These are phyloP conservation scores for Wickerhamiella dianesei DNA, from an alignment of 805 yeast genomes.

Conservation along the genomic window DNA sequence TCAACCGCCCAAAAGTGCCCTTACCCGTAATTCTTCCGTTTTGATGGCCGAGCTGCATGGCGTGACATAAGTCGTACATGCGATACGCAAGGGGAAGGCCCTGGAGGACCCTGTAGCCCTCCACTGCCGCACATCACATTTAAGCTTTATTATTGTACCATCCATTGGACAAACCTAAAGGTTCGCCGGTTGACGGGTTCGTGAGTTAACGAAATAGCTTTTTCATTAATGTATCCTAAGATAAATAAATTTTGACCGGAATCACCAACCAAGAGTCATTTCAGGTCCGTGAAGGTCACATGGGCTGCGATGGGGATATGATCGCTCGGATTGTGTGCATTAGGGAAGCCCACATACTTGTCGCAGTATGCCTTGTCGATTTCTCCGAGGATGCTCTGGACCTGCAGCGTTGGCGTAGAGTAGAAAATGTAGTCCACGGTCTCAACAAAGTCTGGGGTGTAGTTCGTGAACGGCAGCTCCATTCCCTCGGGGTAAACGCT, in stretches of 20 bases:
- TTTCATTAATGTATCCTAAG: not conserved
- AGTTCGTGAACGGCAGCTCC: slow-evolving; percentile 88
- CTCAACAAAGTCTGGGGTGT: slow-evolving; percentile 84
- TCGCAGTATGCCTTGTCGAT: slow-evolving; percentile 66
- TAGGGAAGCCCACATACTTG: slow-evolving; percentile 82
- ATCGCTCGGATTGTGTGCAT: slow-evolving; percentile 86
- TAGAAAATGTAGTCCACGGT: slow-evolving; percentile 95
- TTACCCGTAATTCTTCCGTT: too few species aligned
- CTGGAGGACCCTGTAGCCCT: too few species aligned
- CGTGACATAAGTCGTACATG: too few species aligned
- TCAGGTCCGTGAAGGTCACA: slow-evolving; percentile 42
- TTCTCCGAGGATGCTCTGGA: slow-evolving; percentile 74
- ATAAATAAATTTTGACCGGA: not conserved
- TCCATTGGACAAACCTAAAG: too few species aligned
- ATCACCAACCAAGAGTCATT: too few species aligned
- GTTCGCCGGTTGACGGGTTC: too few species aligned
- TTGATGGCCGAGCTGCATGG: too few species aligned
- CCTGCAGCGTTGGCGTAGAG: slow-evolving; percentile 65
- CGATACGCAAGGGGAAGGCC: too few species aligned
- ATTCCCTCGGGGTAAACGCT: slow-evolving; percentile 76
- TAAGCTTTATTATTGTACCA: too few species aligned
- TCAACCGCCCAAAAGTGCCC: too few species aligned
- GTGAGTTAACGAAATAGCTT: not conserved
- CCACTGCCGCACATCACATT: too few species aligned
- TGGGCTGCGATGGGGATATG: slow-evolving; percentile 78